Percentiles rank a stretch among this genome's conserved stretches.
phyloP scores from a whole-genome alignment of 441 rosid genomes.

The Erodium trifolium region DNA sequence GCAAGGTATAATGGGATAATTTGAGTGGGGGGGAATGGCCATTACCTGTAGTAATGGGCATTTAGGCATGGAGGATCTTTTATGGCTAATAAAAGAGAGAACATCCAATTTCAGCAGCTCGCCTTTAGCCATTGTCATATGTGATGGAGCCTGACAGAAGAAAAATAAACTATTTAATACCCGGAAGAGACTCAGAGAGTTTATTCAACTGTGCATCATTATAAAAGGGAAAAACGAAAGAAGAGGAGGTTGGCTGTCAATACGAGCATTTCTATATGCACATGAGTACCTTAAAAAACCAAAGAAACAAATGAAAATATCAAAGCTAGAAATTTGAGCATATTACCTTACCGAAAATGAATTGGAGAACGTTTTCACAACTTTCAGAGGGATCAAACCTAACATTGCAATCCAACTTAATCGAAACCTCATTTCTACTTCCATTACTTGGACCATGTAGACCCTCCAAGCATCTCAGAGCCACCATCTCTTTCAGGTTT shows the following conservation, averaged over 20 bases:
- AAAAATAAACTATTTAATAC: slow-evolving; percentile 3
- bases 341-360: slow-evolving; percentile 34
- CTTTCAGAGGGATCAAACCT: slow-evolving; percentile 28
- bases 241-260: not conserved
- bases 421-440: slow-evolving; percentile 7
- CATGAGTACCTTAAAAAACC: not conserved
- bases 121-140: slow-evolving; percentile 23
- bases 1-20: slow-evolving; percentile 1
- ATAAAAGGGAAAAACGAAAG: not conserved
- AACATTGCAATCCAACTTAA: slow-evolving; percentile 18
- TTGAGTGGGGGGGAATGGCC: not conserved
- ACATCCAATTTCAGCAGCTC: slow-evolving; percentile 39
- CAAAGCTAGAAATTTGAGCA: not conserved
- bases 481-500: slow-evolving; percentile 36
- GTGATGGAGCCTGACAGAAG: slow-evolving; percentile 28
- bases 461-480: slow-evolving; percentile 52
- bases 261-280: not conserved
- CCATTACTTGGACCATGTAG: slow-evolving; percentile 26
- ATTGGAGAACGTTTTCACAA: slow-evolving; percentile 38
- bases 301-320: slow-evolving; percentile 1
- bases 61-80: slow-evolving; percentile 38
- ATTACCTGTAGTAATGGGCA: slow-evolving; percentile 36
- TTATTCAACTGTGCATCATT: not conserved
- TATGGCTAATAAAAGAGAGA: slow-evolving; percentile 34
- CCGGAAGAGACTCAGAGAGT: not conserved